These are phyloP conservation scores for Sanghuangporus weigelae DNA, from an alignment of 1,284 basidiomycete genomes.

Conservation along the genomic window DNA sequence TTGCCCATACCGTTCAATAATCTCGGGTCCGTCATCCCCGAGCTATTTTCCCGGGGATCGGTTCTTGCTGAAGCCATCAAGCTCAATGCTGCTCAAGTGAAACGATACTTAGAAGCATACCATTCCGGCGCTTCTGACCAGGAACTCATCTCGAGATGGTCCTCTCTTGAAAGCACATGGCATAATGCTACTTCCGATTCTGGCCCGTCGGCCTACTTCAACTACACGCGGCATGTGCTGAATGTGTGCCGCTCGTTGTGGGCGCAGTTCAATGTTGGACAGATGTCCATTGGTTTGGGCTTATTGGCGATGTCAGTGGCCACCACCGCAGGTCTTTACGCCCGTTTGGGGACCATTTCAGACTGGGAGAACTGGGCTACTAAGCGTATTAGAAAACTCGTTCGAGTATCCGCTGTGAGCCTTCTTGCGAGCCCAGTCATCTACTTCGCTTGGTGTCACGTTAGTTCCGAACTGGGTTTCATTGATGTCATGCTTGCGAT, in stretches of 20 bases:
- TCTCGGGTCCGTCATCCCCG: slow-evolving; percentile 87
- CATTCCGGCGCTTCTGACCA: slow-evolving; percentile 59
- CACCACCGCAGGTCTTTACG: slow-evolving; percentile 46
- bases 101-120: slow-evolving; percentile 75
- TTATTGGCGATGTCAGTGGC: slow-evolving; percentile 44
- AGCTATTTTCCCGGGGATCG: slow-evolving; percentile 58
- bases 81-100: slow-evolving; percentile 76
- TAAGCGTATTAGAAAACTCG: slow-evolving; percentile 26
- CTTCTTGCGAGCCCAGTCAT: slow-evolving; percentile 35
- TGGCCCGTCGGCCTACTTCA: slow-evolving; percentile 30
- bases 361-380: slow-evolving; percentile 41
- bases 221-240: slow-evolving; percentile 64
- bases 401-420: slow-evolving; percentile 38
- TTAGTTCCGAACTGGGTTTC: slow-evolving; percentile 3
- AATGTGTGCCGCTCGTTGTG: slow-evolving; percentile 78
- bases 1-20: slow-evolving; percentile 95
- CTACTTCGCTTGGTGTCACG: slow-evolving; percentile 27
- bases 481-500: slow-evolving; percentile 3
- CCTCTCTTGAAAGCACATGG: slow-evolving; percentile 46
- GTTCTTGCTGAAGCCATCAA: slow-evolving; percentile 56
- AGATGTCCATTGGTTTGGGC: slow-evolving; percentile 68
- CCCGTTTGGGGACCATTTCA: slow-evolving; percentile 32
- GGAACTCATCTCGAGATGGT: slow-evolving; percentile 67
- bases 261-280: slow-evolving; percentile 86
- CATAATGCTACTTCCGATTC: slow-evolving; percentile 26